phyloP scores from a whole-genome alignment of 345 rosid species.

The Aurinia saxatilis region DNA sequence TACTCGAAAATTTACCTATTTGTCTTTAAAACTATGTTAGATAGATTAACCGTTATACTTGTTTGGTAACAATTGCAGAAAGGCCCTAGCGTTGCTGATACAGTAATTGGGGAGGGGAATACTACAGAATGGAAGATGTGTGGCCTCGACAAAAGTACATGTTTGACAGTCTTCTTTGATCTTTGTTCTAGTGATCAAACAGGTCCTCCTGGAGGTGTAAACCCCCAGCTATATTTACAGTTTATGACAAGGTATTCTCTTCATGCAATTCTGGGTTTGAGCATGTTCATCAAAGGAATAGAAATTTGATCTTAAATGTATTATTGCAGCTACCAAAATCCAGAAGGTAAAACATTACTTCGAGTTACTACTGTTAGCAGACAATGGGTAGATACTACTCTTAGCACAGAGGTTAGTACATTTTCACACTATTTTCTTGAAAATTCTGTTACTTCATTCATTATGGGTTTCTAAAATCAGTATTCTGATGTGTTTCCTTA shows the following conservation, averaged over 20 bases:
- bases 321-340: conserved; percentile 67
- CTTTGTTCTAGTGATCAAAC: conserved; percentile 71
- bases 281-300: conserved; percentile 3
- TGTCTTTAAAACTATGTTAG: not conserved
- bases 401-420: conserved; percentile 76
- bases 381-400: conserved; percentile 84
- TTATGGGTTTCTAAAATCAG: not conserved
- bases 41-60: conserved; percentile 4
- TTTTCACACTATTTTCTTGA: not conserved
- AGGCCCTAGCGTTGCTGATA: conserved; percentile 84
- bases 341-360: conserved; percentile 64
- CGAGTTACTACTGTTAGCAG: conserved; percentile 83
- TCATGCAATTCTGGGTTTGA: not conserved
- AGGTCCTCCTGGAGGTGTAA: conserved; percentile 54
- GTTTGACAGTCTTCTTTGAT: conserved; percentile 91
- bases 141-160: conserved; percentile 93
- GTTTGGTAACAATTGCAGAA: conserved; percentile 56
- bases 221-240: conserved; percentile 79
- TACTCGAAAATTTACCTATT: not conserved
- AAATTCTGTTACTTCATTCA: not conserved
- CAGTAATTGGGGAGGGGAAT: conserved; percentile 85
- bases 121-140: conserved; percentile 95
- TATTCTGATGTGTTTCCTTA: not conserved
- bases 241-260: conserved; percentile 73
- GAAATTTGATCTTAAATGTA: conserved; percentile 21